Evolutionary conservation across 2,329 filamentous ascomycete species (phyloP), one percentile per base, ranked within the genome.

Genomic region (Penicillium concentricum): DNA sequence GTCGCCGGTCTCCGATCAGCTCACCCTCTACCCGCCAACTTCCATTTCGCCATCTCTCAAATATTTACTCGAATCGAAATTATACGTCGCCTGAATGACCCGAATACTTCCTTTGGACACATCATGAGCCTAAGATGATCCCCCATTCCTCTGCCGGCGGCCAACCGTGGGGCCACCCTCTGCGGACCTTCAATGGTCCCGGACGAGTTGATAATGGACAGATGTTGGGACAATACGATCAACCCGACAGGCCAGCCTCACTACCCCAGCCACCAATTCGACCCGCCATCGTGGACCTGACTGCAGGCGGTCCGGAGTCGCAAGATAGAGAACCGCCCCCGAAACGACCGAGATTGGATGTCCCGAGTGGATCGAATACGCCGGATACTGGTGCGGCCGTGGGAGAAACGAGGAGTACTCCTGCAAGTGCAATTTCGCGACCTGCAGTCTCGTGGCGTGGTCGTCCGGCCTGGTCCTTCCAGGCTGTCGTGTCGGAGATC

Each of bases 81-180:
- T 8, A 35, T n/a, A 50, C 8, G 18, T 37, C 49, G 39, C 56
- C 61, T 60, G 57, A 41, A 70, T 69, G 65, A 67, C 59, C 64
- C 59, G 52, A 58, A 61, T 60, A 61, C 51, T 52, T 58, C 59
- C 61, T 61, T 58, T 63, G 49, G 51, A 66, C 65, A 71, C 69
- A 72, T 64, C 67, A 76, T 76, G 71, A 69, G 54, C 65, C 67
- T 68, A 69, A 70, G 65, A 76, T 77, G 74, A 76, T 74, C 61
- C 71, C 73, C 57, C 69, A 74, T 70, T 66, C 74, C 61, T 74
- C 72, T 58, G 70, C 70, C 64, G 72, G 72, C 65, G 69, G 70
- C 65, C 73, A 75, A 69, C 61, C 69, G 55, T 74, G 71, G 72
- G 70, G 69, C 56, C 69, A 71, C 55, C 69, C 70, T 56, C 63